Percentiles rank a stretch among this genome's conserved stretches.
These are phyloP conservation scores for Ophidiomyces ophidiicola DNA, from an alignment of 2,329 filamentous ascomycete genomes.

Conservation along the genomic window DNA sequence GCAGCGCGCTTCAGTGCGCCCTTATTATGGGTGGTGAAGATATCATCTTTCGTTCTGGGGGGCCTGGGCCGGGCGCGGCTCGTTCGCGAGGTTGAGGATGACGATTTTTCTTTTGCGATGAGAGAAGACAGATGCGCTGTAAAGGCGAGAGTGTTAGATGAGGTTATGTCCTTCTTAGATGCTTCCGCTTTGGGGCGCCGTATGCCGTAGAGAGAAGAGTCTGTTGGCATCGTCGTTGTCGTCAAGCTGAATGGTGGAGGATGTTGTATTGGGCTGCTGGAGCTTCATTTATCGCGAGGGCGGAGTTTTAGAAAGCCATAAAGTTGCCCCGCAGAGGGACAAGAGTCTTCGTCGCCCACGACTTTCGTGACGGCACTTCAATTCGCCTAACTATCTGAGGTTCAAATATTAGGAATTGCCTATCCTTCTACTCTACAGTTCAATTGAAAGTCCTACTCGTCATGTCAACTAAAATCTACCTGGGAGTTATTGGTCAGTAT, in stretches of 20 bases:
- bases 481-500: slow-evolving; percentile 33
- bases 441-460: slow-evolving; percentile 7
- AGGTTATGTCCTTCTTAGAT: slow-evolving; percentile 51
- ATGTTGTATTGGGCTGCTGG: background rate
- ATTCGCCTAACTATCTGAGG: too few relatives aligned
- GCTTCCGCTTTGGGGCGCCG: slow-evolving; percentile 52
- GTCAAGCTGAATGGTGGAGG: background rate
- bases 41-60: slow-evolving; percentile 50
- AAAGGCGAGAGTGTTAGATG: slow-evolving; percentile 68
- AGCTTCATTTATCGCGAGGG: background rate
- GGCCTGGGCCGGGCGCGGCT: slow-evolving; percentile 31
- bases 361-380: too few relatives aligned
- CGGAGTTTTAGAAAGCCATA: background rate
- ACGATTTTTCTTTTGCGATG: slow-evolving; percentile 44
- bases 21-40: slow-evolving; percentile 56
- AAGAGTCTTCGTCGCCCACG: background rate
- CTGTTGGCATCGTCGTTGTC: slow-evolving; percentile 7
- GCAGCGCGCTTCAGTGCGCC: slow-evolving; percentile 51
- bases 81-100: slow-evolving; percentile 25
- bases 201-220: slow-evolving; percentile 56
- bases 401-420: too few relatives aligned
- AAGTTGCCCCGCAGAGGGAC: background rate
- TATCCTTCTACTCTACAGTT: background rate
- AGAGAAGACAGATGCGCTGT: slow-evolving; percentile 76
- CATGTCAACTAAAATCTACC: slow-evolving; percentile 30